These are phyloP conservation scores for Setaria viridis DNA, from an alignment of 202 grass and related monocot species.

Conservation along the genomic window DNA sequence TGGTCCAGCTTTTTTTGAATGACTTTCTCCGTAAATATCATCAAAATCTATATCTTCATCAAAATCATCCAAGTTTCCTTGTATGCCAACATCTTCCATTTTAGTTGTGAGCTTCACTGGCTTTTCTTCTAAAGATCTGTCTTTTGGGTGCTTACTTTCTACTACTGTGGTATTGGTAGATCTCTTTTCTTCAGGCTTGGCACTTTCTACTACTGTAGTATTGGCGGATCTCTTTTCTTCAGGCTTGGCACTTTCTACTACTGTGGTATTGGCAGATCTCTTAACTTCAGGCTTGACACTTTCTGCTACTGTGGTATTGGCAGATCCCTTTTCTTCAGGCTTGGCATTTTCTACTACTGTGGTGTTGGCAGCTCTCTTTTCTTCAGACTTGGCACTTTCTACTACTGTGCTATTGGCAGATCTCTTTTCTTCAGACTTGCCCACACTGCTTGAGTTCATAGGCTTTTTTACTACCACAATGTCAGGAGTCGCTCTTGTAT, in stretches of 20 bases:
- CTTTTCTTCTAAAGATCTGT: constrained; percentile 56
- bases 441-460: constrained; percentile 31
- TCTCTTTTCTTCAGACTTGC: constrained; percentile 10
- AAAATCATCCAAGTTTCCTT: constrained; percentile 39
- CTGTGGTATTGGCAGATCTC: constrained; percentile 36
- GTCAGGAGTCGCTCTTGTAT: constrained; percentile 21
- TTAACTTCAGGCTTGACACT: constrained; percentile 26
- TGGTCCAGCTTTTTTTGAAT: constrained; percentile 44
- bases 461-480: constrained; percentile 6
- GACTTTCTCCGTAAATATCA: constrained; percentile 51
- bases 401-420: constrained; percentile 10
- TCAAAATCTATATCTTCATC: constrained; percentile 48
- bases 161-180: constrained; percentile 28
- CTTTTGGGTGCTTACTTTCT: constrained; percentile 38
- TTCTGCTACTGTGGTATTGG: constrained; percentile 2
- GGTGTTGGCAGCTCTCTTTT: constrained; percentile 33
- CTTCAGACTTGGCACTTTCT: constrained; percentile 16
- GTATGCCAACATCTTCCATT: constrained; percentile 44
- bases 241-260: constrained; percentile 28
- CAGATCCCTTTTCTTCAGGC: constrained; percentile 20
- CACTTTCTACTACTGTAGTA: neutral
- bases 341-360: constrained; percentile 31
- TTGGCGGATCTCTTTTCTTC: constrained; percentile 29
- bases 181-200: constrained; percentile 38
- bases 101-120: constrained; percentile 44